Evolutionary conservation across 129 eudicot genomes (phyloP), one percentile per base, ranked within the genome.

Genomic region (Kitagawia praeruptora): DNA sequence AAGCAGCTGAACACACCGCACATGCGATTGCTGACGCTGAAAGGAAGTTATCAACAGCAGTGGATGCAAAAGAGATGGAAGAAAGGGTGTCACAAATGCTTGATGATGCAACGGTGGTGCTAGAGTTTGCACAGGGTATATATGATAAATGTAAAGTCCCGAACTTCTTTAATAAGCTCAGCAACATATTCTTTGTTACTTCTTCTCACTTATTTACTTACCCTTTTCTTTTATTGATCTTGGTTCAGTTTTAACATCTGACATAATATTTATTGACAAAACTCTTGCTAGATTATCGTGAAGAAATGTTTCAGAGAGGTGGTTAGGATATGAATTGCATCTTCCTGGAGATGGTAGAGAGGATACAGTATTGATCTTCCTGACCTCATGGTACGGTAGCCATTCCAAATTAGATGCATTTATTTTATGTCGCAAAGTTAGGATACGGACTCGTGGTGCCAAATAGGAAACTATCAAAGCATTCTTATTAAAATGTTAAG

Each of bases 11-110:
- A 13, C 38, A 81, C 28, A 90, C 97, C 39, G 93, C 97, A 0
- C 83, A 82, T 78, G 83, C 77, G 81, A 81, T 93, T 51, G 97
- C 87, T 0, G 96, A 89, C 64, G 98, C 93, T 6, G 97, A 93
- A 84, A 85, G 87, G 79, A 91, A 89, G 80, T 81, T 90, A 18
- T 82, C 80, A 79, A 85, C 84, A 23, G 93, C 93, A 13, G 90
- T 95, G 48, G 90, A 89, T 83, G 87, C 98, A 34, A 93, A 85
- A 10, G 88, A 81, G 81, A 93, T 89, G 77, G 88, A 88, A 0
- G 98, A 91, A 78, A 81, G 94, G 74, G 84, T 91, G 48, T 78
- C 89, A 51, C 86, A 77, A 81, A 78, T 93, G 93, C 89, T 88
- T 27, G 98, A 91, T 83, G 97, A 88, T 54, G 77, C 88, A 16